Conservation (phyloP, 371 early-diverging fungal species). For the Synchytrium microbalum region DNA sequence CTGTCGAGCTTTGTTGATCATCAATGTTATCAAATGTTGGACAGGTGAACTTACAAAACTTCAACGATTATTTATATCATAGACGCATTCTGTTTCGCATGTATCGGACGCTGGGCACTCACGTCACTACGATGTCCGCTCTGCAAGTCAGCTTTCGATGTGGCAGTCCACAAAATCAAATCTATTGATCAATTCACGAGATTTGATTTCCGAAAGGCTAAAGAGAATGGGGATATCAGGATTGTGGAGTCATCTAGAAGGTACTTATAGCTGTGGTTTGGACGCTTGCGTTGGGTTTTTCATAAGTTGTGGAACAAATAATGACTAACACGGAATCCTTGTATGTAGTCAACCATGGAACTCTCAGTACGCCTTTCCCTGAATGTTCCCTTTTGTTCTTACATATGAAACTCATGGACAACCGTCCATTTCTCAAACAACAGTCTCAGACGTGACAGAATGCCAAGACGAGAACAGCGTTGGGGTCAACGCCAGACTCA, state of each 20-base stretch:
- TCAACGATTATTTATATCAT: background rate
- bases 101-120: conserved; percentile 24
- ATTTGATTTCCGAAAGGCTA: background rate
- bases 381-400: background rate
- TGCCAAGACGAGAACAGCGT: background rate
- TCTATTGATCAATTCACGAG: conserved; percentile 7
- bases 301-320: background rate
- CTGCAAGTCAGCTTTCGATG: conserved; percentile 18
- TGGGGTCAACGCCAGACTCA: background rate
- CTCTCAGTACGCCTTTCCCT: background rate
- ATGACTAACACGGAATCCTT: background rate
- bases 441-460: too few species aligned
- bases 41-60: background rate
- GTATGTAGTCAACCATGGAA: background rate
- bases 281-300: background rate
- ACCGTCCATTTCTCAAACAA: too few species aligned
- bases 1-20: background rate
- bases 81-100: conserved; percentile 30
- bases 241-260: background rate
- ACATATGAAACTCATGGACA: background rate
- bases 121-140: conserved; percentile 24
- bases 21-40: background rate
- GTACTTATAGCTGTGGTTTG: background rate
- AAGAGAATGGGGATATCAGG: background rate
- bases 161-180: conserved; percentile 3